Evolutionary conservation across 2,329 filamentous ascomycete species (phyloP).

Genomic region (Diaporthe eres): DNA sequence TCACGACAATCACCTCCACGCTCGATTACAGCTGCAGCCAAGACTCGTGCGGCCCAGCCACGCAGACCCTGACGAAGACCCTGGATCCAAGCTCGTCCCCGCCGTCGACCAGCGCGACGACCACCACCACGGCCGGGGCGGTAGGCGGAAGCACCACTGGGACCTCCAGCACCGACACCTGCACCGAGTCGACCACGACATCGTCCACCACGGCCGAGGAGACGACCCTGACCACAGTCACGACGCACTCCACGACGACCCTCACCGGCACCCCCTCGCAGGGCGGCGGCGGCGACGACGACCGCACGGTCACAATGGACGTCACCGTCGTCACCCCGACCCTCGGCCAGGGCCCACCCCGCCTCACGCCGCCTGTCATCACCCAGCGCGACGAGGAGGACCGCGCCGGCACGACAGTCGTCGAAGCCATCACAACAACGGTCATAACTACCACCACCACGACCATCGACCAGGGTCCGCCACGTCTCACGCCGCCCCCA

Average conservation of each 20-base stretch:
- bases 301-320: too few relatives aligned
- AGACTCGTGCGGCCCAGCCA: neutral
- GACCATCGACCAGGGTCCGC: neutral
- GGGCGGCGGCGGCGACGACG: too few relatives aligned
- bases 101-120: neutral
- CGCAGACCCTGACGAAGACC: neutral
- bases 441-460: too few relatives aligned
- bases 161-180: neutral
- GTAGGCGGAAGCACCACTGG: neutral
- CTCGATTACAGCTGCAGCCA: neutral
- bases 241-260: neutral
- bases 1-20: neutral
- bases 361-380: neutral
- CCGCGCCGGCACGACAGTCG: too few relatives aligned
- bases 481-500: neutral
- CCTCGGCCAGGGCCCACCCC: neutral
- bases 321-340: too few relatives aligned
- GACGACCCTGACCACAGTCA: neutral
- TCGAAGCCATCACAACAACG: too few relatives aligned
- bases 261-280: neutral
- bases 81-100: neutral
- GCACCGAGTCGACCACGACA: neutral
- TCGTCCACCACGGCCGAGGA: neutral
- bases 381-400: neutral
- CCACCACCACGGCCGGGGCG: neutral